Evolutionary conservation across 2,329 filamentous ascomycete species (phyloP), one percentile per base, ranked within the genome.

Genomic region (Talaromyces sp.): DNA sequence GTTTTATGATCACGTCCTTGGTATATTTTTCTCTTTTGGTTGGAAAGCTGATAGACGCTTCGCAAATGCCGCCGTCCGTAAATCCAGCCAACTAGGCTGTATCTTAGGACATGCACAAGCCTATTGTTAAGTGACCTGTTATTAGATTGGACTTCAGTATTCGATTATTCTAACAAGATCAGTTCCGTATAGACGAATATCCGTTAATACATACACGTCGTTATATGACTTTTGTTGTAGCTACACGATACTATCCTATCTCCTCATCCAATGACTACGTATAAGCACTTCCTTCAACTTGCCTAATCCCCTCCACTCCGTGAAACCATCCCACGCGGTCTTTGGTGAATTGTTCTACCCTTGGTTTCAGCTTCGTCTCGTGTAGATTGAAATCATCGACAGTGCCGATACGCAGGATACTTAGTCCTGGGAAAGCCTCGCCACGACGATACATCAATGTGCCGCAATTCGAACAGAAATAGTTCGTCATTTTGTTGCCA

Each of bases 341-440:
- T 70, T 84, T 80, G 0, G 73, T 73, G 70, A 81, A 88, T 52
- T 79, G 75, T 75, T 88, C 86, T 0, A 79, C 65, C 63, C 69
- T 71, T 0, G 86, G 86, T 68, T 75, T 82, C 66, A 88, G 70
- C 68, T 80, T 82, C 0, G 80, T 84, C 74, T 88, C 84, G 37
- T 82, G 79, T 58, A 88, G 68, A 57, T 69, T 71, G 58, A 86
- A 85, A 72, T 88, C 86, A 69, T 89, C 86, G 1, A 89, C 80
- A 0, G 83, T 87, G 0, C 86, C 86, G 57, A 86, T 80, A 0
- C 86, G 74, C 63, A 84, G 59, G 54, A 88, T 81, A 40, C 72
- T 81, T 48, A 64, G 63, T 0, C 77, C 82, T 0, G 83, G 83
- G 60, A 77, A 82, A 0, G 69, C 74, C 1, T 72, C 68, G 4